Evolutionary conservation across 306 rosid species (phyloP), one percentile per base, ranked within the genome.

Genomic region (Prinsepia uniflora): DNA sequence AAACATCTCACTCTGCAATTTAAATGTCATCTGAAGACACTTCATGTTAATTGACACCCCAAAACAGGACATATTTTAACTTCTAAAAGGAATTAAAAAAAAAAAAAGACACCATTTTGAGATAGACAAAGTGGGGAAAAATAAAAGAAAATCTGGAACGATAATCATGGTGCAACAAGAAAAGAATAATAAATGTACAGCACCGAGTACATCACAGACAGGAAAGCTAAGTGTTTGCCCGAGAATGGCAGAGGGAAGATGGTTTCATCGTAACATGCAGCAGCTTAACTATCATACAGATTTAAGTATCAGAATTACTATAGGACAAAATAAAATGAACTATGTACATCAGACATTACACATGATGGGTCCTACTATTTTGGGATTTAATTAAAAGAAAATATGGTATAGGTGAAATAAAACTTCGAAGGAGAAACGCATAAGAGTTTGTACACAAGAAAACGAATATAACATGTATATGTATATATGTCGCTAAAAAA

Each of bases 401-500:
- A 22, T 56, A 53, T 24, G 4, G 24, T 6, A 63, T 22, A 45
- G 2, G 13, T 3, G 60, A 44, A 50, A 50, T 10, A 12, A 65
- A 11, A 45, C 4, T 34, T 49, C 17, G 62, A 48, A 49, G 41
- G 6, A 70, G 24, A 50, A 19, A 6, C 12, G 22, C 22, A 54
- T 4, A 24, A 49, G 5, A 42, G 45, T 17, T 14, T 13, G 14
- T 3, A 22, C 36, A 30, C 36, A 30, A 30, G 36, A 30, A 30
- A 30, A 30, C 36, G 36, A 43, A 59, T 14, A n/a, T 8, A 34
- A 79, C 65, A 45, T 18, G n/a, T 4, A 18, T 4, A 20, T 43
- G n/a, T 56, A 36, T 10, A 30, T 17, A 60, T 48, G 17, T n/a
- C 63, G 14, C 40, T 8, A 4, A 66, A 63, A 80, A 78, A 30